Conservation (phyloP, 2,329 filamentous ascomycete species). For the Teratosphaeria gauchensis region DNA sequence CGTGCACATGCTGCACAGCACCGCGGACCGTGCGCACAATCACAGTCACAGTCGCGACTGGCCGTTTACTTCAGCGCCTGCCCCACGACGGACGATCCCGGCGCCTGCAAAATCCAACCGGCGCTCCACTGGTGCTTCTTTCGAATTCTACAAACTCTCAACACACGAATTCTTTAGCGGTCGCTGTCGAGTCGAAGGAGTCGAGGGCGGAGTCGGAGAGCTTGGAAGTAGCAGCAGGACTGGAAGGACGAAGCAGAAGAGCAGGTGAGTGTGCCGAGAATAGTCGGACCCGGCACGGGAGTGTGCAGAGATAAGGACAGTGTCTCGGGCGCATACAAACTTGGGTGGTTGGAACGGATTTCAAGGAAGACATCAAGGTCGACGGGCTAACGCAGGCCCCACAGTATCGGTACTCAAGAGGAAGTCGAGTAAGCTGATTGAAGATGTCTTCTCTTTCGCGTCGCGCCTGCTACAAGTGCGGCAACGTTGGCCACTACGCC, state of each 20-base stretch:
- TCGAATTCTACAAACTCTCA: background rate
- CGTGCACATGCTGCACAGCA: background rate
- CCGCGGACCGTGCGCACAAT: background rate
- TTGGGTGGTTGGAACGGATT: background rate
- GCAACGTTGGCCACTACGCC: constrained; percentile 46
- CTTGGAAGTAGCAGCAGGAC: background rate
- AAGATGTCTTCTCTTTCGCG: constrained; percentile 44
- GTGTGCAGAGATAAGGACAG: background rate
- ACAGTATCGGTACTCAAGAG: background rate
- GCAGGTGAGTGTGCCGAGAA: background rate
- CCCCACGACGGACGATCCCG: background rate
- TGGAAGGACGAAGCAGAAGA: background rate
- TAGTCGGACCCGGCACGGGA: background rate
- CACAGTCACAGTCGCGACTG: too few relatives aligned
- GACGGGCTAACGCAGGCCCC: background rate
- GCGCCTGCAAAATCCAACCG: background rate
- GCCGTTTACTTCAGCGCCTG: background rate
- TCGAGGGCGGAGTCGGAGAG: background rate
- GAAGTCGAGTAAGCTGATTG: constrained; percentile 10
- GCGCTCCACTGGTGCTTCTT: background rate
- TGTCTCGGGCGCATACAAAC: background rate
- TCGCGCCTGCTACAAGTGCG: constrained; percentile 46
- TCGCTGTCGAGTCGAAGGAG: background rate
- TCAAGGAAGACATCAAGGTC: background rate
- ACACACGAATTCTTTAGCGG: background rate